Base-by-base conservation (phyloP, 768 basidiomycete genomes). In the Omphalotus guepiniiformis region DNA sequence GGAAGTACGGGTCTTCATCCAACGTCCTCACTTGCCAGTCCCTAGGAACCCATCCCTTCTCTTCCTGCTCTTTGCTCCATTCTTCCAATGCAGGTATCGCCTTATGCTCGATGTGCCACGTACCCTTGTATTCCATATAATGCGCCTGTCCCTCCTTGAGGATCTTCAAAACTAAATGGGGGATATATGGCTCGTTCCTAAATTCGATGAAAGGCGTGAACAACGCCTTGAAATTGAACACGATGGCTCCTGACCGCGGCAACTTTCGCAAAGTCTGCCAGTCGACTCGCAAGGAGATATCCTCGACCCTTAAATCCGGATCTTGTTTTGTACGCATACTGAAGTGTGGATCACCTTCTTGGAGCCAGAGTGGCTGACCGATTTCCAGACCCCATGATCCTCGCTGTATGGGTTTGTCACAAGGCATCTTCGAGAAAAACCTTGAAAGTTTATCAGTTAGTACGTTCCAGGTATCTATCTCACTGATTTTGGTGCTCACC, bases 241-340 rank as follows among this genome's bases (percentile, higher is more conserved):
- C 63, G 21, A 80, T 74, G 0, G 74, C 72, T 9, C 60, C 61
- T 5, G 77, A 76, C 44, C 59, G 58, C 11, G 78, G 76, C 35
- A 79, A 55, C 26, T 75, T 68, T 15, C 76, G 67, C 26, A 79
- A 56, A 6, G 75, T 78, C 54, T 80, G 78, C 76, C 77, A 79
- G 48, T 79, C 76, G 16, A 80, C 74, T 12, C 77, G 71, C 34
- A 80, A 52, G 51, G 67, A 59, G 21, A 78, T 62, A 42, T 75
- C 64, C 22, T 72, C 67, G 30, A 72, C 41, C 2, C 59, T 41
- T 13, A 79, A 58, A 23, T 69, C 53, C 2, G 66, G 64, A 26
- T 58, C 53, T 43, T 73, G 71, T 4, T 39, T 53, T 28, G 59
- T 56, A 23, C 71, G 70, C 35, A 51, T 8, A 15, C 45, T 48